These are phyloP conservation scores for Sclerotinia spermophila DNA, from an alignment of 2,329 filamentous ascomycete genomes.

Conservation along the genomic window DNA sequence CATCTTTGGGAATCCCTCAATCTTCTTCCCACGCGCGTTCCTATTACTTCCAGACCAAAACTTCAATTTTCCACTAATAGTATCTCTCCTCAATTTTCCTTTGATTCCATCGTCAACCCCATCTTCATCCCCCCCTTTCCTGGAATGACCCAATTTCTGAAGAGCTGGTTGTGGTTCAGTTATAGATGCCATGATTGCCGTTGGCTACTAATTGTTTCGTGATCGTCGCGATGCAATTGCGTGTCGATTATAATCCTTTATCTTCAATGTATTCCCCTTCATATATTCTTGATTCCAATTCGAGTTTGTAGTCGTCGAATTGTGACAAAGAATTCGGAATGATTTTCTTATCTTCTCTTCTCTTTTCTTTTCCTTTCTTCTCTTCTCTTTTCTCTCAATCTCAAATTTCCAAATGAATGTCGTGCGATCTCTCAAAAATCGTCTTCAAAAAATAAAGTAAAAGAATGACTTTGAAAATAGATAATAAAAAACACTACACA, in stretches of 20 bases:
- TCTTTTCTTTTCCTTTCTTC: background rate
- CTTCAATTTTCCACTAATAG: background rate
- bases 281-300: background rate
- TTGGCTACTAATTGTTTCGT: background rate
- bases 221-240: background rate
- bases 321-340: no score
- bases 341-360: background rate
- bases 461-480: constrained; percentile 3
- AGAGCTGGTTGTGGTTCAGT: constrained; percentile 3
- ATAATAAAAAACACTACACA: background rate
- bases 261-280: background rate
- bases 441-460: background rate
- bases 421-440: background rate
- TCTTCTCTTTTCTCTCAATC: background rate
- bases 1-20: background rate
- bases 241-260: background rate
- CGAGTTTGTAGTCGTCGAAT: background rate
- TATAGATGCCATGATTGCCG: constrained; percentile 2
- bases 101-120: background rate
- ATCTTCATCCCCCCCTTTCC: background rate
- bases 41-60: background rate
- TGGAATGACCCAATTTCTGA: background rate
- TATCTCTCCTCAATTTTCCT: constrained; percentile 1
- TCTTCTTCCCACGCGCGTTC: background rate
- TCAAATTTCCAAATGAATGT: background rate